A percentile compares a stretch with the other conserved stretches of the same genome.
phyloP scores from a whole-genome alignment of 2,329 filamentous ascomycete genomes.

The Septoria linicola region DNA sequence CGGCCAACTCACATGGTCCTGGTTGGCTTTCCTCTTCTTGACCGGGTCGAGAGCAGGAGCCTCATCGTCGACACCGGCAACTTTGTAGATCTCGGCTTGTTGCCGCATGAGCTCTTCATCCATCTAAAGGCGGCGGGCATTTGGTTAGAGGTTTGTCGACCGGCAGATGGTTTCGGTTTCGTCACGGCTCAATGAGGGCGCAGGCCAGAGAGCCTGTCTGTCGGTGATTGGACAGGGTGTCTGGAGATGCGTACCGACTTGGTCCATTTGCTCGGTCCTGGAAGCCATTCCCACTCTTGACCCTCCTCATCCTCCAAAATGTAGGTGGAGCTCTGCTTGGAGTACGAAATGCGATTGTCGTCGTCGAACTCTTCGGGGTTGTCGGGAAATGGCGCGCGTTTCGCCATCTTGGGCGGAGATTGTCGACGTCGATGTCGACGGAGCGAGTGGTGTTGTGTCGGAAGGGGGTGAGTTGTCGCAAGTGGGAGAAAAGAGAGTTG shows the following conservation, averaged over 20 bases:
- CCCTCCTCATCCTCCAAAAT: conserved; percentile 82
- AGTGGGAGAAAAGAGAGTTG: background rate
- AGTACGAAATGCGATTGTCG: conserved; percentile 83
- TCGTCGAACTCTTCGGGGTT: conserved; percentile 67
- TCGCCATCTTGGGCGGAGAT: conserved; percentile 20
- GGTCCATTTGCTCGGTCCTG: conserved; percentile 70
- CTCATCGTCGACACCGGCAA: conserved; percentile 59
- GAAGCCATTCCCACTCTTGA: conserved; percentile 80
- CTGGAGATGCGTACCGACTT: conserved; percentile 54
- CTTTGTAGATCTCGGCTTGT: conserved; percentile 61
- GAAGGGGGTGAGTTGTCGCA: background rate
- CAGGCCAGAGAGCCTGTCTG: conserved; percentile 31
- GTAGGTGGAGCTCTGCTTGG: conserved; percentile 71
- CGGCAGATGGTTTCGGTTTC: background rate
- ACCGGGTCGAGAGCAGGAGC: conserved; percentile 37
- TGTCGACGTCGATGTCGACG: background rate
- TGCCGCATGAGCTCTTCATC: conserved; percentile 61
- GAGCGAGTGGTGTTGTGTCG: conserved; percentile 1
- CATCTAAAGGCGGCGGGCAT: conserved; percentile 43
- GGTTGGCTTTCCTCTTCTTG: conserved; percentile 45
- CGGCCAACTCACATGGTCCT: conserved; percentile 32
- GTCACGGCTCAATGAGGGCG: conserved; percentile 21
- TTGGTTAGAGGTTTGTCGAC: conserved; percentile 23
- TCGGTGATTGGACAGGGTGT: conserved; percentile 28
- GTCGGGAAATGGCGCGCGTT: conserved; percentile 47